Percentiles rank a stretch among this genome's conserved stretches.
These are phyloP conservation scores for Cichorium intybus DNA, from an alignment of 140 eudicot genomes.

Conservation along the genomic window DNA sequence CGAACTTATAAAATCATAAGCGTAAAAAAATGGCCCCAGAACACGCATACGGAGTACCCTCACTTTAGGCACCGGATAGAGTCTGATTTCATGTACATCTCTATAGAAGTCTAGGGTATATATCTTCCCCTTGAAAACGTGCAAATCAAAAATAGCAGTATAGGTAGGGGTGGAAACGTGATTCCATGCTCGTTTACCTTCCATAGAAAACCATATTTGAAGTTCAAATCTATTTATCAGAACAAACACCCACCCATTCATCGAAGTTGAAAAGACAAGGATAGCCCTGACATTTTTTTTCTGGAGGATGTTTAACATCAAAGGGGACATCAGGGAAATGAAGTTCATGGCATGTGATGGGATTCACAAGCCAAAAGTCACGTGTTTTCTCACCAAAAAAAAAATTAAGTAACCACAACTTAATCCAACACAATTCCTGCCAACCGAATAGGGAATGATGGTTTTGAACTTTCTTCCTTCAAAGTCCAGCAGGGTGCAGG, in stretches of 20 bases:
- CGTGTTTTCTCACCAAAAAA: too few relatives aligned
- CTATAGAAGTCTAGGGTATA: background rate
- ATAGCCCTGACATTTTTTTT: background rate
- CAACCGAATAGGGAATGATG: too few relatives aligned
- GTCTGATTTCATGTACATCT: background rate
- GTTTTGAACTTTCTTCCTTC: too few relatives aligned
- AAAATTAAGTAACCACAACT: too few relatives aligned
- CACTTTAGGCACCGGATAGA: background rate
- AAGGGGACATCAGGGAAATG: too few relatives aligned
- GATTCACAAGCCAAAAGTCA: too few relatives aligned
- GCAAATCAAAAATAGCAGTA: background rate
- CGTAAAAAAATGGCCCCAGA: background rate
- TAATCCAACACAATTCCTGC: too few relatives aligned
- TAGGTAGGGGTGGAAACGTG: background rate
- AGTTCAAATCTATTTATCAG: too few relatives aligned
- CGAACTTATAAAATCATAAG: background rate
- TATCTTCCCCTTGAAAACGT: background rate
- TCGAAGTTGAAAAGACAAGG: background rate
- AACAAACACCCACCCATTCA: background rate
- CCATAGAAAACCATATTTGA: background rate
- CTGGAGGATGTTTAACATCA: too few relatives aligned
- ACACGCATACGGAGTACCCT: background rate
- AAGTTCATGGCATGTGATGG: too few relatives aligned
- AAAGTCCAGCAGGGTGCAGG: too few relatives aligned
- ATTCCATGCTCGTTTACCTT: background rate